Evolutionary conservation across 345 rosid species (phyloP).

Genomic region (Eucalyptus polyanthemos): DNA sequence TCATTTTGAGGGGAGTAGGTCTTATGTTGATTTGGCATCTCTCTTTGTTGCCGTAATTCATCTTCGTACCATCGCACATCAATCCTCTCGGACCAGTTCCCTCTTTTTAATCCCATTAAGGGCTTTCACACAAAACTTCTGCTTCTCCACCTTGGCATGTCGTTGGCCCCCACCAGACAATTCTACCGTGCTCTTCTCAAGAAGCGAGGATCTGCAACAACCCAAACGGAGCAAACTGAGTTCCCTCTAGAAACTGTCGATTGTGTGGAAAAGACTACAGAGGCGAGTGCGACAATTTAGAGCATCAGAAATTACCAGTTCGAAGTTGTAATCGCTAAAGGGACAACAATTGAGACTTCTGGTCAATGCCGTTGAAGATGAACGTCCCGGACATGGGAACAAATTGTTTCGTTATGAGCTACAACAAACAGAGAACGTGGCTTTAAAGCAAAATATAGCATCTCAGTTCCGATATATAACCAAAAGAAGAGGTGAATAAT

Average conservation of each 20-base stretch:
- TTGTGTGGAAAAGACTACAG: background rate
- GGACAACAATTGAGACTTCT: constrained; percentile 67
- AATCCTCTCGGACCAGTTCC: background rate
- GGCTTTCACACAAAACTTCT: background rate
- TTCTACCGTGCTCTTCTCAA: background rate
- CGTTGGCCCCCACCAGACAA: background rate
- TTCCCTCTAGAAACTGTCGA: background rate
- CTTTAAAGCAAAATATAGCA: background rate
- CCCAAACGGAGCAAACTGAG: background rate
- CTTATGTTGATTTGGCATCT: background rate
- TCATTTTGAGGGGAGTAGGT: background rate
- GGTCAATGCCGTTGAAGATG: constrained; percentile 93
- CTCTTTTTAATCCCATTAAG: background rate
- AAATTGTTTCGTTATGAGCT: constrained; percentile 90
- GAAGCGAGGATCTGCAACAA: constrained; percentile 1
- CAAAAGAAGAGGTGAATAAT: background rate
- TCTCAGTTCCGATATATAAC: background rate
- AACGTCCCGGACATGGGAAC: constrained; percentile 82
- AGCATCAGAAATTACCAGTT: background rate
- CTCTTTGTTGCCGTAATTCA: background rate
- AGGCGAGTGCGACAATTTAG: background rate
- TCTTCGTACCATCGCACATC: background rate
- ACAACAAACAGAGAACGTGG: background rate
- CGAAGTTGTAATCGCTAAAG: constrained; percentile 4
- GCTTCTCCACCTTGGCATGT: background rate